Percentiles rank a stretch among this genome's conserved stretches.
Conservation (phyloP, 23 red algal genomes). For the Gracilariopsis chorda region DNA sequence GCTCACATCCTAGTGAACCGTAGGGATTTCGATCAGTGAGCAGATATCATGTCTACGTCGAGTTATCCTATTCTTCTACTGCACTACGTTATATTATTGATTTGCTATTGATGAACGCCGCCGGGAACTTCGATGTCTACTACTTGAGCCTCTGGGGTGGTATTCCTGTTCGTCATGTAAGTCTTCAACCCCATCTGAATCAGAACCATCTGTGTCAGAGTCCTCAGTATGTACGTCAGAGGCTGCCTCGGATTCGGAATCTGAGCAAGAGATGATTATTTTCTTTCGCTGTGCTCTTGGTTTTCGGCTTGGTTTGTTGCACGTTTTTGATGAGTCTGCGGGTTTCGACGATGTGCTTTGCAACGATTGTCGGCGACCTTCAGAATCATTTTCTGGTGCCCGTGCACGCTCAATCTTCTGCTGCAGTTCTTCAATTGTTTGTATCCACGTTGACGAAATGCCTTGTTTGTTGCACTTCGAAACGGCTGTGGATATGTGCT, state of each 20-base stretch:
- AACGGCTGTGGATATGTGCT: conserved; percentile 21
- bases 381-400: neutral
- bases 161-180: neutral
- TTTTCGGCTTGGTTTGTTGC: neutral
- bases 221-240: neutral
- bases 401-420: neutral
- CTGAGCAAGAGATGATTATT: neutral
- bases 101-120: no score
- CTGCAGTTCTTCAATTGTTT: conserved; percentile 23
- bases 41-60: no score
- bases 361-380: neutral
- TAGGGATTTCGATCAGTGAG: no score
- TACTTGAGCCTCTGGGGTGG: neutral
- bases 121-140: neutral
- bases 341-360: neutral
- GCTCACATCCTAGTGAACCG: no score
- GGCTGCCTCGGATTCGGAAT: neutral
- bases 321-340: neutral
- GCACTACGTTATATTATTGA: no score
- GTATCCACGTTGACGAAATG: neutral
- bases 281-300: neutral
- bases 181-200: neutral
- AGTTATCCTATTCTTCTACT: no score
- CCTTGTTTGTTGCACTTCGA: conserved; percentile 53
- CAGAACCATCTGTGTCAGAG: neutral